Evolutionary conservation across 108 stramenopile genomes (phyloP), one percentile per base, ranked within the genome.

Genomic region (Stephanodiscus triporus): DNA sequence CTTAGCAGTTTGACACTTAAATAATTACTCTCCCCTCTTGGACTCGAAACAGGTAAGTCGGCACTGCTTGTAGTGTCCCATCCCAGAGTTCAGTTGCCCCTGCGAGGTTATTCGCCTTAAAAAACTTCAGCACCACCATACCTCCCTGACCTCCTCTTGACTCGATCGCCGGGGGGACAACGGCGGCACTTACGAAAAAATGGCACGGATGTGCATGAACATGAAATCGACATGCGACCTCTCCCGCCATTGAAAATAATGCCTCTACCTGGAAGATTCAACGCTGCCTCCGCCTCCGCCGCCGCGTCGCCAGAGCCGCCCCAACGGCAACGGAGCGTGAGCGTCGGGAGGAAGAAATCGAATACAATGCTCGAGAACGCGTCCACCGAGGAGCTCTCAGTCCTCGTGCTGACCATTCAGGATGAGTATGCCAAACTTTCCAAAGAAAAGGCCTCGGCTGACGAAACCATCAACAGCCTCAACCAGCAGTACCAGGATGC

Each of bases 391-490:
- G 79, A 80, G 27, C 79, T 80, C 48, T 80, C 79, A 38, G 79
- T 80, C 48, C 79, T 80, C 54, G 79, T 80, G 48, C 68, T 80
- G 14, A 80, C 79, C 24, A 80, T 80, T 55, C 79, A 80, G 60
- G 79, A 80, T 38, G 79, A 73, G 42, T 80, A 80, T 45, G 79
- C 79, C 54, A 73, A 80, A 58, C 26, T 80, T 1, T 73, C 79
- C 29, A 73, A 73, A 53, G 79, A 80, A 47, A 80, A 80, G 68
- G 72, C 79, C 7, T 48, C 26, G 56, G 79, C 79, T 9, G 79
- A 80, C 56, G 54, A 64, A 14, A 69, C 72, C 29, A 65, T 80
- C 30, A 30, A 61, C 53, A 51, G 27, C 42, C 61, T 80, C 47
- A 68, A 80, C 48, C n/a, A 26, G 7, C 79, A 74, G 69, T 80